A percentile compares a stretch with the other conserved stretches of the same genome.
Evolutionary conservation across 202 grass and related monocot genomes (phyloP).

Genomic region (Setaria italica): DNA sequence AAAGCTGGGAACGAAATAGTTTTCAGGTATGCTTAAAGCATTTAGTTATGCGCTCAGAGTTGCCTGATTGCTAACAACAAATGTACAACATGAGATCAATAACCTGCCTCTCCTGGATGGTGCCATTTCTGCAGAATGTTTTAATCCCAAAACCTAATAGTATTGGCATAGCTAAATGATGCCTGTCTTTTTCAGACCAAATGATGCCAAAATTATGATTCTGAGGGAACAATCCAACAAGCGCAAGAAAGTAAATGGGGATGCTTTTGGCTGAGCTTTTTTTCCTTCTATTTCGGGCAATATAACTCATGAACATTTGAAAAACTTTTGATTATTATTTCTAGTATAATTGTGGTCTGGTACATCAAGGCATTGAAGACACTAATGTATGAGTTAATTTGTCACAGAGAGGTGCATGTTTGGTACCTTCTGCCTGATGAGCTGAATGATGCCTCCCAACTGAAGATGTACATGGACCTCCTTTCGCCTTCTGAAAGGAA

Average conservation of each 20-base stretch:
- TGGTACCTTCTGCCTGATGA: slow-evolving; percentile 88
- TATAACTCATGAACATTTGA: not conserved
- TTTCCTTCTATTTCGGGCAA: not conserved
- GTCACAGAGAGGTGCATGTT: slow-evolving; percentile 80
- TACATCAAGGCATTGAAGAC: not conserved
- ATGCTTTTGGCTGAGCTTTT: not conserved
- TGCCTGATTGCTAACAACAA: not conserved
- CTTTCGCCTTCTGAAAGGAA: slow-evolving; percentile 77
- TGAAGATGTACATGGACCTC: slow-evolving; percentile 78
- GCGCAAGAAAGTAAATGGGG: no score
- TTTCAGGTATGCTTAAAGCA: not conserved
- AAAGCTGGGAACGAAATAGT: not conserved
- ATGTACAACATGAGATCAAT: not conserved
- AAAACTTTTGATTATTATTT: not conserved
- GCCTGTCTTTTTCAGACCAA: not conserved
- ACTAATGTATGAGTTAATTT: slow-evolving; percentile 26
- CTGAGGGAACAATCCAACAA: not conserved
- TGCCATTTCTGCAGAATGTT: not conserved
- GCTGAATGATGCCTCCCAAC: slow-evolving; percentile 59
- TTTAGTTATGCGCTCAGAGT: not conserved
- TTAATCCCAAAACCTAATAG: not conserved
- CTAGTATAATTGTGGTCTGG: slow-evolving; percentile 6
- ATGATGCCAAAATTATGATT: not conserved
- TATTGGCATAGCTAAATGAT: not conserved
- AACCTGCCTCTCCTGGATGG: not conserved